Evolutionary conservation across 371 early-diverging fungal species (phyloP).

Genomic region (Rhizopus arrhizus): DNA sequence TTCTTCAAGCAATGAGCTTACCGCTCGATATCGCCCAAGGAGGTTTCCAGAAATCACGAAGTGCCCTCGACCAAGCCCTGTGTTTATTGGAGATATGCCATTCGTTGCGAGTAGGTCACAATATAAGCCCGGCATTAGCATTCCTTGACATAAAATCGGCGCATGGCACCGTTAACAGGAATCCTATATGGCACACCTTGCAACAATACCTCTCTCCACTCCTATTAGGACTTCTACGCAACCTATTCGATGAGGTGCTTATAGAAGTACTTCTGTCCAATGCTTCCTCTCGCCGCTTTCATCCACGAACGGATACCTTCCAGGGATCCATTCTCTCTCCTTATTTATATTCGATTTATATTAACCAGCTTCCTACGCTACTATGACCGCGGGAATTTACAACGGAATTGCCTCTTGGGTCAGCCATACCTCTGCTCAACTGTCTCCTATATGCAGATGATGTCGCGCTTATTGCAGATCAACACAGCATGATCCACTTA

Average conservation of each 20-base stretch:
- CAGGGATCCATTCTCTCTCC: too few relatives aligned
- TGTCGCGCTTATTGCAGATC: too few relatives aligned
- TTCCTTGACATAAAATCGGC: slow-evolving; percentile 36
- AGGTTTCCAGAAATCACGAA: slow-evolving; percentile 22
- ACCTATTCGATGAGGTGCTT: slow-evolving; percentile 25
- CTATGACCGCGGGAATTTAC: too few relatives aligned
- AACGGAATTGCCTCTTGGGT: too few relatives aligned
- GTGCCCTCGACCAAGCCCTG: slow-evolving; percentile 26
- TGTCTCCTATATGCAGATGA: too few relatives aligned
- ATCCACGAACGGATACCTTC: too few relatives aligned
- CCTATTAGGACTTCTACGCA: not conserved
- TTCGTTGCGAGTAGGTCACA: not conserved
- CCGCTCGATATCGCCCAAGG: slow-evolving; percentile 25
- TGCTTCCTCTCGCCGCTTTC: too few relatives aligned
- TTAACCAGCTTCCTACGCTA: too few relatives aligned
- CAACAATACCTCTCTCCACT: not conserved
- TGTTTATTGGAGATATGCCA: slow-evolving; percentile 16
- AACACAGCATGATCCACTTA: too few relatives aligned
- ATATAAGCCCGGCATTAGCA: slow-evolving; percentile 1
- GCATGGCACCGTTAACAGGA: not conserved
- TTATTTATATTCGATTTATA: too few relatives aligned
- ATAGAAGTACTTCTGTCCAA: too few relatives aligned
- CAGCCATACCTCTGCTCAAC: too few relatives aligned
- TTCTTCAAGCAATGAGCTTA: not conserved
- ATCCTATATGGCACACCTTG: not conserved